Percentiles rank a stretch among this genome's conserved stretches.
Conservation (phyloP, 495 filamentous ascomycete species). For the Neurospora sp. region DNA sequence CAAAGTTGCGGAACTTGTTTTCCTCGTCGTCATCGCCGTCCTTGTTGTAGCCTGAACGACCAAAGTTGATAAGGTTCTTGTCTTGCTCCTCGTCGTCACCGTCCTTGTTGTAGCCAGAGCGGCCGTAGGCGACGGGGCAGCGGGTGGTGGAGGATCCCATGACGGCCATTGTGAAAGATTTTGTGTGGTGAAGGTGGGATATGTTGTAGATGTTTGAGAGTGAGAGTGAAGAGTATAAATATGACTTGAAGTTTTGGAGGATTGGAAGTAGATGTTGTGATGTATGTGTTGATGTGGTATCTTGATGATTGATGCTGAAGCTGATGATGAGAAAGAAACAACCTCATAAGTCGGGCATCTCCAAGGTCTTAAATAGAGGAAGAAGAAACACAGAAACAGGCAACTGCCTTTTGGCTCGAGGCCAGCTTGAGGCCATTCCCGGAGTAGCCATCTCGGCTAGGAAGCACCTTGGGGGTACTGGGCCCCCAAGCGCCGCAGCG, state of each 20-base stretch:
- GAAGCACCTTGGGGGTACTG: neutral
- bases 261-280: conserved; percentile 2
- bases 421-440: neutral
- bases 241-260: neutral
- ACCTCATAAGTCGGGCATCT: conserved; percentile 6
- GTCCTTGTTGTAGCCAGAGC: conserved; percentile 40
- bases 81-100: conserved; percentile 1
- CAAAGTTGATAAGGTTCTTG: neutral
- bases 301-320: conserved; percentile 18
- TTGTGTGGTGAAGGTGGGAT: conserved; percentile 3
- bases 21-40: conserved; percentile 30
- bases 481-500: neutral
- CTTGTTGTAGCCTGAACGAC: conserved; percentile 20
- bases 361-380: conserved; percentile 22
- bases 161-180: conserved; percentile 31
- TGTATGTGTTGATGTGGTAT: conserved; percentile 5
- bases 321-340: conserved; percentile 17
- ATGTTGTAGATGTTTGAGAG: conserved; percentile 3
- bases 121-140: conserved; percentile 49
- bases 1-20: conserved; percentile 25
- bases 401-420: neutral
- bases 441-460: neutral
- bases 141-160: conserved; percentile 25
- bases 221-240: conserved; percentile 2
- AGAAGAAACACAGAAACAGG: neutral